Base-by-base conservation (phyloP, 2,329 filamentous ascomycete genomes). In the Albophoma yamanashiensis region DNA sequence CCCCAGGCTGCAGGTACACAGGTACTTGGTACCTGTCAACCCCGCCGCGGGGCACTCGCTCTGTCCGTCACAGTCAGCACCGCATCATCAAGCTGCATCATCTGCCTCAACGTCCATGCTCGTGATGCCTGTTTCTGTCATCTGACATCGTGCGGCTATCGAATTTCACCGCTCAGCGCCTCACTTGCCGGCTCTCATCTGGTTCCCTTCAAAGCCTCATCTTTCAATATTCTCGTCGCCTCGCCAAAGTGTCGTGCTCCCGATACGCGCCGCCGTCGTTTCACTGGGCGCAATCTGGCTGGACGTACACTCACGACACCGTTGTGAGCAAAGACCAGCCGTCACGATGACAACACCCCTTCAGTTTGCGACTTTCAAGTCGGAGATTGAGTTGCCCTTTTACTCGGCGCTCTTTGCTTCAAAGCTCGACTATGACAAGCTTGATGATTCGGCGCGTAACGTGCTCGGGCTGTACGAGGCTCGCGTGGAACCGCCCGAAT, bases 401-500 rank as follows among this genome's bases (percentile, higher is more conserved):
- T 99, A 97, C 73, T 89, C 90, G 55, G 88, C 91, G 6, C 84
- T 99, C n/a, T 94, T 95, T 62, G 86, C 88, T 7, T 89, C 89
- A 65, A 99, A 99, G 77, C 91, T 99, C 71, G 92, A 97, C 73
- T 88, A 96, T 82, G 94, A 97, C 77, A 96, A 92, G 76, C 89
- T 99, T 58, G 90, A 97, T 77, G 93, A 96, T 74, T 96, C 92
- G 12, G 89, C 92, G 31, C 89, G 93, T 53, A 87, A 88, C 62
- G 82, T 97, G 3, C 81, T 96, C 38, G 94, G 94, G 4, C 77
- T 96, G 52, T 99, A 99, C 73, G 91, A 97, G 75, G 86, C 94
- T 65, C 88, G 89, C 52, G 79, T 86, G 50, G 88, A 91, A 66
- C 76, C 86, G 45, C 85, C 90, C 0, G 87, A 89, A 66, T 82